phyloP scores from a whole-genome alignment of 2,329 filamentous ascomycete genomes.

The Neofusicoccum kwambonambiense region DNA sequence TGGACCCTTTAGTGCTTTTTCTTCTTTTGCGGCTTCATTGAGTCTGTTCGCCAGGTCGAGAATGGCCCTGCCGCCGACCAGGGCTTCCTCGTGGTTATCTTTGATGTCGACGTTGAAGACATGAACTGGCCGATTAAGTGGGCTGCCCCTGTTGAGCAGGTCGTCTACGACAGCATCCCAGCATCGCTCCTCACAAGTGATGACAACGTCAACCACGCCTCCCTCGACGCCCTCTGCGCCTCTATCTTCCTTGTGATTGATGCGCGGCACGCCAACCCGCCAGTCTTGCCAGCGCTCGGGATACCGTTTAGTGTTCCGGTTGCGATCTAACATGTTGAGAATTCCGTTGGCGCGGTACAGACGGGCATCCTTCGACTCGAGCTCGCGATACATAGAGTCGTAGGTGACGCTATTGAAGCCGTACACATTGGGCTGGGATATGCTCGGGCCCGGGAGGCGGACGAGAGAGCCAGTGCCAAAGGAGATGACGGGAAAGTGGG shows the following conservation, averaged over 20 bases:
- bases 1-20: constrained; percentile 65
- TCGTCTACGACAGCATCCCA: constrained; percentile 98
- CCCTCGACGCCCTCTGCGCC: constrained; percentile 80
- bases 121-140: constrained; percentile 89
- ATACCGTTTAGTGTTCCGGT: constrained; percentile 88
- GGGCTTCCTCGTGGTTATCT: constrained; percentile 95
- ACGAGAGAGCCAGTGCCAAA: constrained; percentile 96
- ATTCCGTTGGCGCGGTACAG: constrained; percentile 91
- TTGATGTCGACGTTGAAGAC: constrained; percentile 98
- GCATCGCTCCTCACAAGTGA: constrained; percentile 96
- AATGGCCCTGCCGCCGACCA: constrained; percentile 86
- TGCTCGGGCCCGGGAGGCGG: constrained; percentile 84
- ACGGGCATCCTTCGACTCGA: constrained; percentile 78
- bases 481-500: constrained; percentile 88
- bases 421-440: constrained; percentile 94
- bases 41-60: constrained; percentile 84
- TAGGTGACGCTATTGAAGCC: constrained; percentile 97
- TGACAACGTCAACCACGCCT: constrained; percentile 88
- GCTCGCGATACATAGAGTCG: constrained; percentile 88
- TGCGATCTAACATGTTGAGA: constrained; percentile 92
- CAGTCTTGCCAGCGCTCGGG: constrained; percentile 98
- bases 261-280: constrained; percentile 79
- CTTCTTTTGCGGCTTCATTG: constrained; percentile 76
- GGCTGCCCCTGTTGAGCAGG: constrained; percentile 77
- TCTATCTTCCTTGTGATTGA: constrained; percentile 68